These are phyloP conservation scores for Williopsis jadinii DNA, from an alignment of 1,139 yeast genomes.

Conservation along the genomic window DNA sequence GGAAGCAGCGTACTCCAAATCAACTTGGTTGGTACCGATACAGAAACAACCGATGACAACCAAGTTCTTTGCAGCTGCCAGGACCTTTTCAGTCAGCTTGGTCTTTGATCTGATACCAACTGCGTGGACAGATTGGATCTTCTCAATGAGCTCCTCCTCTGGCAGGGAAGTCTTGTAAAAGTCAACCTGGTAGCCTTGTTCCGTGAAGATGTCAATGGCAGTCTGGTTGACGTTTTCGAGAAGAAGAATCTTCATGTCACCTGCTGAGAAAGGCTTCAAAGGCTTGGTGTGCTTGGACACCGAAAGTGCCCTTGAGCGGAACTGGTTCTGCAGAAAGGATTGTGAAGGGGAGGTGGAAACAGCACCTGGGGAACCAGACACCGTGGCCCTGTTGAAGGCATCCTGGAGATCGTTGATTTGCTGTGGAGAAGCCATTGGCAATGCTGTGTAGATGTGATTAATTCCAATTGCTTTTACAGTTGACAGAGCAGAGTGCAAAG, in stretches of 20 bases:
- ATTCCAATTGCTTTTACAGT: too few relatives aligned
- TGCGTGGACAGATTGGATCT: constrained; percentile 90
- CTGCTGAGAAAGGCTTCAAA: constrained; percentile 83
- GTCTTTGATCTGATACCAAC: constrained; percentile 98
- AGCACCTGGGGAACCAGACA: constrained; percentile 49
- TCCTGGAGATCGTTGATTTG: constrained; percentile 50
- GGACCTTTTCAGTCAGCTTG: constrained; percentile 69
- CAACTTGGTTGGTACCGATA: constrained; percentile 98
- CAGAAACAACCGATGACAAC: constrained; percentile 97
- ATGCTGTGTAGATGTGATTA: not conserved
- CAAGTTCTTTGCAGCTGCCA: constrained; percentile 82
- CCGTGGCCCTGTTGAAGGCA: constrained; percentile 50
- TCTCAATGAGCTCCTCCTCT: constrained; percentile 91
- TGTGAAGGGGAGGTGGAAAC: constrained; percentile 65
- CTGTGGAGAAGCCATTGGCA: constrained; percentile 59
- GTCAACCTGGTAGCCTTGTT: constrained; percentile 96
- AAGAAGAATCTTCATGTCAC: constrained; percentile 84
- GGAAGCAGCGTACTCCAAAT: constrained; percentile 84
- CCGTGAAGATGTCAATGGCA: constrained; percentile 76
- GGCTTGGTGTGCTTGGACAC: constrained; percentile 51
- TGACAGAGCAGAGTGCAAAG: too few relatives aligned
- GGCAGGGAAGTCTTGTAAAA: constrained; percentile 84
- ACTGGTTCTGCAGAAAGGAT: constrained; percentile 34
- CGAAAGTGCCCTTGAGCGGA: constrained; percentile 25
- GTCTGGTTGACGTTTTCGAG: constrained; percentile 91